Base-by-base conservation (phyloP, 129 eudicot genomes). In the Chrysanthemum lavandulifolium region DNA sequence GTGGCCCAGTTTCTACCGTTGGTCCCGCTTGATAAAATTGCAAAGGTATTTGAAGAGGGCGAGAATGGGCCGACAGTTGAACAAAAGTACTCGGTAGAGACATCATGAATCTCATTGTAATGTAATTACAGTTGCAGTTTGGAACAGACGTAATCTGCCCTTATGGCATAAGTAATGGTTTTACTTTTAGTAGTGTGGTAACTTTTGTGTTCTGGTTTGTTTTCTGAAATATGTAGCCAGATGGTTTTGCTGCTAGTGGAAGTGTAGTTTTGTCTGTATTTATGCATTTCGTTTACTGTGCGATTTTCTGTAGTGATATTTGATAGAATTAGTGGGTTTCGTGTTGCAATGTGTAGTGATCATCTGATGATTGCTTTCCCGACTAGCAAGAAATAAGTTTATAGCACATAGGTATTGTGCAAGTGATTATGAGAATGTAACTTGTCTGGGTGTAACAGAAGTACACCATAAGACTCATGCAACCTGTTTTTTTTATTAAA, bases 21-120 rank as follows among this genome's bases (percentile, higher is more conserved):
- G 69, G 82, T 93, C 47, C 96, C 98, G 2, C 31, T 87, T 4
- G 96, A 93, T 78, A 93, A 72, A 69, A 93, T 93, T 19, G 85
- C 87, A 13, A 86, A 90, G 77, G 84, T 78, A 11, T 84, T 89
- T 27, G 43, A 78, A 21, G 88, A 74, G 16, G 78, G 62, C 5
- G 85, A 53, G 68, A 71, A 73, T 14, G 84, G 21, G 78, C 73
- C 79, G 65, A 58, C 81, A 45, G 84, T 25, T 80, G 66, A 29
- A 43, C 55, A 72, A 63, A 63, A 67, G 72, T 65, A 77, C 18
- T 57, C 31, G 60, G 73, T 80, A 52, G 76, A 70, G 16, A 61
- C 82, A 21, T 82, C 72, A 75, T 18, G 60, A 8, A 2, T 66
- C 58, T 6, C 50, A 11, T 66, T 56, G 25, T 7, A 70, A 12